Percentiles rank a stretch among this genome's conserved stretches.
phyloP scores from a whole-genome alignment of 208 protist species.

The Vickermania ingenoplastis region DNA sequence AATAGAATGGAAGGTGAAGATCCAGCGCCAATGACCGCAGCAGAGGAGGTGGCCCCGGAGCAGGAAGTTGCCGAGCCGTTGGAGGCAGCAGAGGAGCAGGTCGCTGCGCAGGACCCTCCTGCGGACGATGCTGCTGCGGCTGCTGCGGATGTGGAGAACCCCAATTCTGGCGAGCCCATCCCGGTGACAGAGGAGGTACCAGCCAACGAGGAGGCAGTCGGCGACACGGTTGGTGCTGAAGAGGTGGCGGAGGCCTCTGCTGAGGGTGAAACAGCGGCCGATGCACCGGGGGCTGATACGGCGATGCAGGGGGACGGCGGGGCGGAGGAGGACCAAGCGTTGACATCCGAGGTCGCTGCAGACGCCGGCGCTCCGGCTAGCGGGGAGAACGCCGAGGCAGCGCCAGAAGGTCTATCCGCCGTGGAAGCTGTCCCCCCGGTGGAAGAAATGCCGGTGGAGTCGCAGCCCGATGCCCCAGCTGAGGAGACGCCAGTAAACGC shows the following conservation, averaged over 20 bases:
- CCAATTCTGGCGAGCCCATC: background rate
- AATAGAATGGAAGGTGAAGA: background rate
- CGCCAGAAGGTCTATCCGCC: background rate
- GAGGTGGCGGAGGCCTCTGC: background rate
- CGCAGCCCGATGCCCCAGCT: too few species aligned
- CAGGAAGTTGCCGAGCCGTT: constrained; percentile 1
- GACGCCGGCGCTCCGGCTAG: background rate
- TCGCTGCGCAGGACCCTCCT: background rate
- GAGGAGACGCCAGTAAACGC: background rate
- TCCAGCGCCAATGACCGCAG: background rate
- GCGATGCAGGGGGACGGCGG: too few species aligned
- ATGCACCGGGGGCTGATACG: too few species aligned
- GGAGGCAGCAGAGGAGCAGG: constrained; percentile 5
- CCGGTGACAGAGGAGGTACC: background rate
- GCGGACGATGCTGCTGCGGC: background rate
- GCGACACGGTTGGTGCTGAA: too few species aligned
- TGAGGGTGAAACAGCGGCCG: background rate
- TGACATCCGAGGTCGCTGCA: too few species aligned
- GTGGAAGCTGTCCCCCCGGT: background rate
- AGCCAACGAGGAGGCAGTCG: too few species aligned
- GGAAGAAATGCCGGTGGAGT: background rate
- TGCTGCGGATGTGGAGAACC: background rate
- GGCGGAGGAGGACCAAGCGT: too few species aligned
- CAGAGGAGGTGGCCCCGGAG: constrained; percentile 4
- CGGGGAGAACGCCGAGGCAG: background rate